Evolutionary conservation across 768 basidiomycete species (phyloP).

Genomic region (Leccinum rimulosum): DNA sequence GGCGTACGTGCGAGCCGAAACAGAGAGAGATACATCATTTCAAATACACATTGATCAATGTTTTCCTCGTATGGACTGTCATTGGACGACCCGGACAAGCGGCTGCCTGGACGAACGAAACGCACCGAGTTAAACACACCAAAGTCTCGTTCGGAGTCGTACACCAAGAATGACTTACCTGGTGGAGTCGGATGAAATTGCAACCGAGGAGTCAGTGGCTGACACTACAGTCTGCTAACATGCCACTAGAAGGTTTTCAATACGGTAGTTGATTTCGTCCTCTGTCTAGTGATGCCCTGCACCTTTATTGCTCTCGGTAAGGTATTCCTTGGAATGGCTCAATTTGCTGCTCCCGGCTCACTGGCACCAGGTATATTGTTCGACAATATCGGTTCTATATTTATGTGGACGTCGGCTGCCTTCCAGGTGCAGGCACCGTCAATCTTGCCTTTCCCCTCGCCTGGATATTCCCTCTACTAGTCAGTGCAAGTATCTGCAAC

Average conservation of each 20-base stretch:
- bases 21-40: too few species aligned
- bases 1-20: too few species aligned
- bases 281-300: slow-evolving; percentile 35
- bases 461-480: slow-evolving; percentile 42
- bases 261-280: slow-evolving; percentile 25
- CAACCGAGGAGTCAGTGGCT: too few species aligned
- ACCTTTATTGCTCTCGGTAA: slow-evolving; percentile 31
- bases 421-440: slow-evolving; percentile 33
- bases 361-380: slow-evolving; percentile 31
- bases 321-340: not conserved
- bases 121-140: too few species aligned
- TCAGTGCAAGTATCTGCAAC: slow-evolving; percentile 44
- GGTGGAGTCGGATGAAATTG: too few species aligned
- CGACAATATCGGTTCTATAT: slow-evolving; percentile 53
- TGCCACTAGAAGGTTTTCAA: not conserved
- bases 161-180: too few species aligned
- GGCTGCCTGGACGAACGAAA: too few species aligned
- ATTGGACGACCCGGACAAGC: too few species aligned
- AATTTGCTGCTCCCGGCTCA: slow-evolving; percentile 4
- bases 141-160: too few species aligned
- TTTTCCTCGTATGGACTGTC: too few species aligned
- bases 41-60: too few species aligned
- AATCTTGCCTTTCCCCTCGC: slow-evolving; percentile 40
- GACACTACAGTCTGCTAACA: too few species aligned
- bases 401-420: slow-evolving; percentile 47